Evolutionary conservation across 805 yeast species (phyloP), one percentile per base, ranked within the genome.

Genomic region (Kluyveromyces aestuarii): DNA sequence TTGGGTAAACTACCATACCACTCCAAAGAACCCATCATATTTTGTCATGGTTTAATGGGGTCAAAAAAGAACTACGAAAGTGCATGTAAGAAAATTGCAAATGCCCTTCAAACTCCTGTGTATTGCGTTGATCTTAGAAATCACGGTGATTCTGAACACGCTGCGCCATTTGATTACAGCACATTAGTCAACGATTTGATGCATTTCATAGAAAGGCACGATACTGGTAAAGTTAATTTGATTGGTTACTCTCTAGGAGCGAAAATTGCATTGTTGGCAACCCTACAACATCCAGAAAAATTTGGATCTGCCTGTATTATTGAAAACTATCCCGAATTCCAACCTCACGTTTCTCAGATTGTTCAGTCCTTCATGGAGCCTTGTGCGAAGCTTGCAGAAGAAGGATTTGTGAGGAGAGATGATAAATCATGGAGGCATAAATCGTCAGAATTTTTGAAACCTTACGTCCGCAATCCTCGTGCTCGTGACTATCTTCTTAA

Each of bases 231-330:
- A 36, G 59, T 60, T n/a, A 57, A 59, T 37, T 42, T 67, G 18
- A 54, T 66, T 37, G 81, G 81, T 0, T 79, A 75, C 55, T 74
- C 77, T 30, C 69, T 76, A 71, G 81, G 81, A 5, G 80, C 78
- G 13, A 76, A 76, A 48, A 72, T 72, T 6, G 71, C 76, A 6
- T 73, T 76, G 75, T 48, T 71, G 45, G 68, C 70, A 2, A 61
- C 72, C 2, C 57, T 76, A 46, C 55, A 59, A 49, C 52, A 66
- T 41, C 78, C 78, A 1, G 70, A 67, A 4, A 48, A 64, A 35
- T 62, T 74, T 13, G 55, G 60, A 16, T 63, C 68, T 39, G 59
- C 74, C 37, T 64, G 74, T 8, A 70, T 73, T 21, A 67, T 76
- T 8, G 81, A 75, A 50, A 76, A 75, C 55, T 63, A 75, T 7